phyloP scores from a whole-genome alignment of 192 early-diverging fungal species.

The Backusella australiensis region DNA sequence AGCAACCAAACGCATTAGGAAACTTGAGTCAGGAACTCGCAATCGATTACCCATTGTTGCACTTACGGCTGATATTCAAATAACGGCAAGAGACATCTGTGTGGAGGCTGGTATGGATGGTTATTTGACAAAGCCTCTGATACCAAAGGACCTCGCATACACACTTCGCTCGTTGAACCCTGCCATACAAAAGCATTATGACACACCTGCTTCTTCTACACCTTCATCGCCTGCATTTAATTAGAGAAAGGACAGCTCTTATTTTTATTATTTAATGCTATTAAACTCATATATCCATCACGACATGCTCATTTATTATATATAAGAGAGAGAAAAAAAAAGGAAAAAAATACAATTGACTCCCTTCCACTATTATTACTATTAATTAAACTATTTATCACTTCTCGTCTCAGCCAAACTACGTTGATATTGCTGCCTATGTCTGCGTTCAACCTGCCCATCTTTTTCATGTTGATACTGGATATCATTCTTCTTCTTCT shows the following conservation, averaged over 20 bases:
- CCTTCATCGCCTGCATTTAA: not conserved
- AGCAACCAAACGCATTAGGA: constrained; percentile 49
- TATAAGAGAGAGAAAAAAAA: not conserved
- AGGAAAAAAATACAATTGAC: not conserved
- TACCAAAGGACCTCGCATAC: constrained; percentile 42
- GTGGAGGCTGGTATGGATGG: constrained; percentile 50
- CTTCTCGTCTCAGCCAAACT: not conserved
- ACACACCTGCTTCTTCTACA: not conserved
- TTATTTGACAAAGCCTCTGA: constrained; percentile 51
- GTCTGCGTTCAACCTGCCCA: not conserved
- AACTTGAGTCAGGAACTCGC: constrained; percentile 13
- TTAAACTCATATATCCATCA: not conserved
- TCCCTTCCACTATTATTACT: not conserved
- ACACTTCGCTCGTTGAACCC: constrained; percentile 40
- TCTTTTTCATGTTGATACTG: too few species aligned
- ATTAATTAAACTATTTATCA: not conserved
- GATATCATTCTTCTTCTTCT: not conserved
- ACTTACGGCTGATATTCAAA: constrained; percentile 49
- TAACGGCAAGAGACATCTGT: constrained; percentile 41
- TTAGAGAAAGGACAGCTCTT: not conserved
- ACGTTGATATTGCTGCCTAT: not conserved
- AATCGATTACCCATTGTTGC: constrained; percentile 45
- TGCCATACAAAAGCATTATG: constrained; percentile 10
- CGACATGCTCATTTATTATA: not conserved
- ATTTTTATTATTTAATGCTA: not conserved